Conservation (phyloP, 2,329 filamentous ascomycete genomes). For the Mycosphaerella sp. region DNA sequence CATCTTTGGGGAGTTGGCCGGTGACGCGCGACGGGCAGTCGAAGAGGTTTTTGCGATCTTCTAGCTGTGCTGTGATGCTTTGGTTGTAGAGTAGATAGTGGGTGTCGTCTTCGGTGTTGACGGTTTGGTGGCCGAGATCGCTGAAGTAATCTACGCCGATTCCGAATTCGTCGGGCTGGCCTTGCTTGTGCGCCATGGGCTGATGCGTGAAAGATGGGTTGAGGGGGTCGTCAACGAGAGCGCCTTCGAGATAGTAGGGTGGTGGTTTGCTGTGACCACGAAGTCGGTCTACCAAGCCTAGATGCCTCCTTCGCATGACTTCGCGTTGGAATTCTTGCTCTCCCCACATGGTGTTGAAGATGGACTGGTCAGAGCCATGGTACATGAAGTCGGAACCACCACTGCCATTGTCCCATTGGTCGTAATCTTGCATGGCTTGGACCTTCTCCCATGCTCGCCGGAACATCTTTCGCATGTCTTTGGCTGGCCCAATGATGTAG, state of each 20-base stretch:
- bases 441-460: constrained; percentile 23
- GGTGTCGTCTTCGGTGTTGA: constrained; percentile 20
- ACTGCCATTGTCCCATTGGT: constrained; percentile 26
- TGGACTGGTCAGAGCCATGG: constrained; percentile 17
- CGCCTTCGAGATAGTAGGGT: constrained; percentile 19
- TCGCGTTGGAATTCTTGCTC: constrained; percentile 31
- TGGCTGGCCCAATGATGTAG: constrained; percentile 24
- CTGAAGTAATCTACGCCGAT: constrained; percentile 30
- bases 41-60: constrained; percentile 10
- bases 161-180: constrained; percentile 34
- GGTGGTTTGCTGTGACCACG: constrained; percentile 11
- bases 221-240: constrained; percentile 16
- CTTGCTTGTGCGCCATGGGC: constrained; percentile 36
- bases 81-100: constrained; percentile 13
- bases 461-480: constrained; percentile 25
- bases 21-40: constrained; percentile 9
- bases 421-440: constrained; percentile 16
- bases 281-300: constrained; percentile 7
- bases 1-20: constrained; percentile 19
- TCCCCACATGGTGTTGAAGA: constrained; percentile 28
- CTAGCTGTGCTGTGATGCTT: constrained; percentile 13
- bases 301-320: constrained; percentile 25
- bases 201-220: constrained; percentile 20
- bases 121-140: constrained; percentile 25
- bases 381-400: constrained; percentile 23